Percentiles rank a stretch among this genome's conserved stretches.
phyloP scores from a whole-genome alignment of 2,329 filamentous ascomycete genomes.

The Cadophora gregata region DNA sequence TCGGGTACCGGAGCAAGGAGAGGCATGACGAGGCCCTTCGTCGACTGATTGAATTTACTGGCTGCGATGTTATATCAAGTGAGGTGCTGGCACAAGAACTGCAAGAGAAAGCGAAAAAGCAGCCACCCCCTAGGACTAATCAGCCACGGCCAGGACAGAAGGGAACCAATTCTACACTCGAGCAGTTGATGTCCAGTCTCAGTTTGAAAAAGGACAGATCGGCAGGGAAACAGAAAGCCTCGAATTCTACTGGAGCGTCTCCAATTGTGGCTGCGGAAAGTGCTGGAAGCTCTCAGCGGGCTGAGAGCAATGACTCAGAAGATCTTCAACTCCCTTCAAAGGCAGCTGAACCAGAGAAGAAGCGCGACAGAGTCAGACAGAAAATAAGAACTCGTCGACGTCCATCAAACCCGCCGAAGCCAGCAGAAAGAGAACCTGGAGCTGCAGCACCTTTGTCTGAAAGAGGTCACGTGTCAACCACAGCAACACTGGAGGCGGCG shows the following conservation, averaged over 20 bases:
- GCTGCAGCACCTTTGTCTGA: background rate
- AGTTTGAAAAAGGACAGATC: slow-evolving; percentile 33
- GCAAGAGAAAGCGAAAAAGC: slow-evolving; percentile 33
- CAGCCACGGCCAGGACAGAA: slow-evolving; percentile 29
- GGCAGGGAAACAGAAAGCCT: slow-evolving; percentile 17
- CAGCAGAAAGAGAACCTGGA: slow-evolving; percentile 21
- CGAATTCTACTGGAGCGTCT: slow-evolving; percentile 23
- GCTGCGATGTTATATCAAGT: slow-evolving; percentile 43
- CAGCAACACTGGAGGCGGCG: slow-evolving; percentile 28
- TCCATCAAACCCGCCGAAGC: slow-evolving; percentile 31
- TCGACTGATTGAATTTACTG: slow-evolving; percentile 41
- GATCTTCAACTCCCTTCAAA: slow-evolving; percentile 26
- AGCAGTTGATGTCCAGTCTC: slow-evolving; percentile 41
- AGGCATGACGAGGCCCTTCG: slow-evolving; percentile 60
- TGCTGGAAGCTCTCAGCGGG: slow-evolving; percentile 28
- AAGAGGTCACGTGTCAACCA: slow-evolving; percentile 25
- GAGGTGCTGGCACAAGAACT: slow-evolving; percentile 38
- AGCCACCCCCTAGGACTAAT: slow-evolving; percentile 29
- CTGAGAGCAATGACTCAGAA: slow-evolving; percentile 23
- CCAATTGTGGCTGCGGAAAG: slow-evolving; percentile 28
- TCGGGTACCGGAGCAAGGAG: slow-evolving; percentile 75
- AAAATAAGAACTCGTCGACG: slow-evolving; percentile 42
- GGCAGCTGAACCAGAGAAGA: slow-evolving; percentile 29
- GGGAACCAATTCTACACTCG: slow-evolving; percentile 31
- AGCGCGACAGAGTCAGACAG: slow-evolving; percentile 40